Base-by-base conservation (phyloP, 768 basidiomycete genomes). In the Kwoniella europaea region DNA sequence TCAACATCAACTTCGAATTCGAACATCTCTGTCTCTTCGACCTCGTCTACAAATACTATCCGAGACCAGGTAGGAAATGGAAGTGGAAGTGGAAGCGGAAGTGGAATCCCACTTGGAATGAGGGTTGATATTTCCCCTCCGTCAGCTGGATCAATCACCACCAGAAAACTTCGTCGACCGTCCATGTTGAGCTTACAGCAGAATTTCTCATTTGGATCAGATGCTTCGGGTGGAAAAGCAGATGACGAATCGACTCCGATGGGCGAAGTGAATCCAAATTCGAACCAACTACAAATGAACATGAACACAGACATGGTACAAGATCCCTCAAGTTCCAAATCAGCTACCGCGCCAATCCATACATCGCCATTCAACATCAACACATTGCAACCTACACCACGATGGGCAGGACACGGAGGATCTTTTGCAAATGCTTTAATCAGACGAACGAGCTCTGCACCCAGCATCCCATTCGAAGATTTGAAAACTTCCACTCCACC, bases 401-500 rank as follows among this genome's bases (percentile, higher is more conserved):
- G 74, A 57, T 79, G 76, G 76, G 44, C 67, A 43, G 63, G 35
- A 18, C 50, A 22, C 44, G 50, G 35, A 20, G 59, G 59, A 35
- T 69, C 61, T 20, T 73, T 56, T 35, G 67, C 65, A 44, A 68
- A 67, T 29, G 44, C 74, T 1, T 13, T 67, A 6, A 63, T 76
- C 9, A 41, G 68, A 63, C 50, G 73, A 46, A 71, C 68, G n/a
- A 71, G 67, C 1, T 75, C 73, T 3, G 69, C 74, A 4, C 69
- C 74, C 5, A 69, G 52, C 10, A 67, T 75, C 13, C 59, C 73
- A 2, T 74, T 78, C 27, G 79, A 78, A 56, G 66, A 63, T 55
- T 71, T 80, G 27, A 71, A 64, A n/a, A 77, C 79, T 10, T 63
- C 65, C 4, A 80, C 79, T 5, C 79, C 79, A 2, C 77, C 79